Evolutionary conservation across 495 filamentous ascomycete species (phyloP).

Genomic region (Penicillium turbatum): DNA sequence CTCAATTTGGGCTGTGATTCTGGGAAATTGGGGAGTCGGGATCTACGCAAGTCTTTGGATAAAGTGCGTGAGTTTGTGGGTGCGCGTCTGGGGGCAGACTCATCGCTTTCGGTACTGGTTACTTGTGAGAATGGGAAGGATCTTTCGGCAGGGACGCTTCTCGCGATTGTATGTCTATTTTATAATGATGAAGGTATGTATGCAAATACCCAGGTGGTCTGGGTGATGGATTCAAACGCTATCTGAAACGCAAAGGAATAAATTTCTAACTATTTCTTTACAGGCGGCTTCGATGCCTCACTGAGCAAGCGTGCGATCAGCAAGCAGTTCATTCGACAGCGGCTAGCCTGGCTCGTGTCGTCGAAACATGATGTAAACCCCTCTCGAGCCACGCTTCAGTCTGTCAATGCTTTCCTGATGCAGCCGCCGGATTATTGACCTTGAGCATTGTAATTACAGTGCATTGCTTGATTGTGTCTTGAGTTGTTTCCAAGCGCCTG

Average conservation of each 20-base stretch:
- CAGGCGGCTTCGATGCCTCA: slow-evolving; percentile 32
- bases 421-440: slow-evolving; percentile 36
- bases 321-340: slow-evolving; percentile 72
- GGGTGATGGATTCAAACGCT: slow-evolving; percentile 20
- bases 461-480: background rate
- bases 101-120: slow-evolving; percentile 45
- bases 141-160: slow-evolving; percentile 57
- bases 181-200: slow-evolving; percentile 52
- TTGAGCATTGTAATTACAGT: background rate
- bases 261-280: slow-evolving; percentile 16
- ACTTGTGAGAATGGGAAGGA: slow-evolving; percentile 62
- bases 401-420: slow-evolving; percentile 87
- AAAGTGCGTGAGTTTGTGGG: slow-evolving; percentile 47
- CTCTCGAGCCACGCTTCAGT: slow-evolving; percentile 73
- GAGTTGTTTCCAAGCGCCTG: background rate
- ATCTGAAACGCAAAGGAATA: slow-evolving; percentile 13
- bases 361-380: slow-evolving; percentile 73
- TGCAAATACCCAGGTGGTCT: background rate
- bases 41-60: slow-evolving; percentile 61
- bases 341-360: slow-evolving; percentile 72
- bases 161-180: slow-evolving; percentile 60
- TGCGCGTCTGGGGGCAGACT: slow-evolving; percentile 25
- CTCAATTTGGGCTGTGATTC: slow-evolving; percentile 62
- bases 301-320: slow-evolving; percentile 42
- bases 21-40: slow-evolving; percentile 69